These are phyloP conservation scores for Hemileccinum impolitum DNA, from an alignment of 768 basidiomycete species.

Conservation along the genomic window DNA sequence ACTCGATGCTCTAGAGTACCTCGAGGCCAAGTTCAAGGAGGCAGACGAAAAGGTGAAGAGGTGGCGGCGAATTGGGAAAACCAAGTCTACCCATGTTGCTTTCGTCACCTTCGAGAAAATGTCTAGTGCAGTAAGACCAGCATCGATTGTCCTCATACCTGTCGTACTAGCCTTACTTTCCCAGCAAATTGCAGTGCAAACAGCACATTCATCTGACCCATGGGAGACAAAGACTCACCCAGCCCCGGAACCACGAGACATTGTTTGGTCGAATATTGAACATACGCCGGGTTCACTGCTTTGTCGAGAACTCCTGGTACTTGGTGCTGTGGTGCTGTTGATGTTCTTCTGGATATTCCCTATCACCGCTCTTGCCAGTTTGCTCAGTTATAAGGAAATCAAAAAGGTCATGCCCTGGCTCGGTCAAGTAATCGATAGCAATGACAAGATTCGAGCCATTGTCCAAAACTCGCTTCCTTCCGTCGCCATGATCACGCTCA, in stretches of 20 bases:
- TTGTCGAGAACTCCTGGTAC: constrained; percentile 69
- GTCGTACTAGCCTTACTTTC: background rate
- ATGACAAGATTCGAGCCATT: constrained; percentile 75
- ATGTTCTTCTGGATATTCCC: constrained; percentile 93
- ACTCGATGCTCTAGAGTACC: constrained; percentile 87
- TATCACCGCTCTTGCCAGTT: constrained; percentile 77
- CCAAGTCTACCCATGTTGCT: constrained; percentile 78
- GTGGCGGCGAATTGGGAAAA: constrained; percentile 66
- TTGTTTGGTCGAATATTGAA: constrained; percentile 90
- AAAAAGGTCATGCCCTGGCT: constrained; percentile 88
- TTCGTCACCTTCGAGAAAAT: constrained; percentile 98
- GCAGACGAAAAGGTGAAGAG: constrained; percentile 82
- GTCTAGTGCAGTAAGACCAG: constrained; percentile 73
- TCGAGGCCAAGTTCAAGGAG: constrained; percentile 74
- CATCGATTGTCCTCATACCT: background rate
- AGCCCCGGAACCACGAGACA: constrained; percentile 93
- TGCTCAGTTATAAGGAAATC: constrained; percentile 92
- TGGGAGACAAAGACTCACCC: constrained; percentile 63
- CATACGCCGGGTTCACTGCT: constrained; percentile 55
- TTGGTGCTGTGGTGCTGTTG: constrained; percentile 64
- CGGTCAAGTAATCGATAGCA: constrained; percentile 77
- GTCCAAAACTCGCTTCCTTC: constrained; percentile 95
- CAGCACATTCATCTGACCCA: constrained; percentile 70
- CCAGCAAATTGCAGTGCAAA: constrained; percentile 86
- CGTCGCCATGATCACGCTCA: constrained; percentile 85